These are phyloP conservation scores for Trichoderma sp. DNA, from an alignment of 2,329 filamentous ascomycete genomes.

Conservation along the genomic window DNA sequence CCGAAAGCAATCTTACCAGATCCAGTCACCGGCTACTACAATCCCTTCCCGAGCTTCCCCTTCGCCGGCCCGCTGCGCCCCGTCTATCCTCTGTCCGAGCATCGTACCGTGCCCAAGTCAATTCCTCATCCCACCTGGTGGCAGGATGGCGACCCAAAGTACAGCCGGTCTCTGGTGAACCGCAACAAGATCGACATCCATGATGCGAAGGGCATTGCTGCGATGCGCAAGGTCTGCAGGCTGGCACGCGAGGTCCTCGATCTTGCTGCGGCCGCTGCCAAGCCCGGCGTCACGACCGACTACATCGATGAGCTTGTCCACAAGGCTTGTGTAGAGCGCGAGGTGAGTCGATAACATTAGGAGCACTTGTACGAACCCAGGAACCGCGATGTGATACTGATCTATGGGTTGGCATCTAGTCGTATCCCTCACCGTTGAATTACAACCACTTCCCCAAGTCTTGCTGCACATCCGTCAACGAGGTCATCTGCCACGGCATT, in stretches of 20 bases:
- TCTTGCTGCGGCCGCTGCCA: slow-evolving; percentile 76
- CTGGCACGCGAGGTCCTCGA: slow-evolving; percentile 89
- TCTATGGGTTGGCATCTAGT: slow-evolving; percentile 47
- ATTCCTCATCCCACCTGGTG: slow-evolving; percentile 88
- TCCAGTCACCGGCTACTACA: slow-evolving; percentile 84
- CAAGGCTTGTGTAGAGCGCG: slow-evolving; percentile 87
- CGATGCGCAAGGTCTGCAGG: slow-evolving; percentile 88
- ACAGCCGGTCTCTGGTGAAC: slow-evolving; percentile 58
- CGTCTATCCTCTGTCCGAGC: slow-evolving; percentile 77
- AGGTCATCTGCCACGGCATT: slow-evolving; percentile 98
- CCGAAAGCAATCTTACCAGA: slow-evolving; percentile 85
- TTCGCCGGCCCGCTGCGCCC: slow-evolving; percentile 81
- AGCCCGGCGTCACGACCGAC: slow-evolving; percentile 93
- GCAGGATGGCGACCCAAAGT: slow-evolving; percentile 70
- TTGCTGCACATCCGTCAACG: slow-evolving; percentile 92
- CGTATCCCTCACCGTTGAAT: slow-evolving; percentile 91
- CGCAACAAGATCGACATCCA: slow-evolving; percentile 81
- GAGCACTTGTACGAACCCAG: too few relatives aligned
- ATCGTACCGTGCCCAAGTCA: slow-evolving; percentile 69
- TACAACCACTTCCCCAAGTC: slow-evolving; percentile 98
- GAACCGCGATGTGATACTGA: slow-evolving; percentile 2
- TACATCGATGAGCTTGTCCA: slow-evolving; percentile 93
- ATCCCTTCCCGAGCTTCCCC: slow-evolving; percentile 84
- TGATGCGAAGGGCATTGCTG: slow-evolving; percentile 75
- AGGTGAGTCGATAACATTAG: slow-evolving; percentile 56